Evolutionary conservation across 176 grass and related monocot genomes (phyloP).

Genomic region (Cenchrus purpureus): DNA sequence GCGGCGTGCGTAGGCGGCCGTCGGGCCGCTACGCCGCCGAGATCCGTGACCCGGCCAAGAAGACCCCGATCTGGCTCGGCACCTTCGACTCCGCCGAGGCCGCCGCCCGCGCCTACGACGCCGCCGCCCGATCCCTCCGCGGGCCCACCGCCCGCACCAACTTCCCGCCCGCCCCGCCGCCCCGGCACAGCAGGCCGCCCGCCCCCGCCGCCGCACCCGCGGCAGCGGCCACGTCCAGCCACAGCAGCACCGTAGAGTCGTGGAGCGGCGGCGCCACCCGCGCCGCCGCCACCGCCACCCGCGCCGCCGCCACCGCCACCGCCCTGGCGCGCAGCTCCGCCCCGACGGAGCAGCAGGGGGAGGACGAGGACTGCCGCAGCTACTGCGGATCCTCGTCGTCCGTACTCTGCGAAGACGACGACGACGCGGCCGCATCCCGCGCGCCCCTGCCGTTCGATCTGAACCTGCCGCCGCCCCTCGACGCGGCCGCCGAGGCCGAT

Average conservation of each 20-base stretch:
- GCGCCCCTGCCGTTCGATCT: conserved; percentile 74
- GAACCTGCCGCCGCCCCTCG: conserved; percentile 69
- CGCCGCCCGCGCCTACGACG: conserved; percentile 83
- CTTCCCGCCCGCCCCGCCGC: conserved; percentile 43
- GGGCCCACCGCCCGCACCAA: conserved; percentile 71
- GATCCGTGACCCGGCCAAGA: conserved; percentile 85
- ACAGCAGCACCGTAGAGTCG: conserved; percentile 88
- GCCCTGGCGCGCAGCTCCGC: conserved; percentile 32
- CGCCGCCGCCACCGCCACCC: not conserved
- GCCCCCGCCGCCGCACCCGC: not conserved
- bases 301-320: no score
- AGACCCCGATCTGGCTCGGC: conserved; percentile 80
- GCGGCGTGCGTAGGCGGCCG: conserved; percentile 71
- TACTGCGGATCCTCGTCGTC: conserved; percentile 84
- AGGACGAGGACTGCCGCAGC: conserved; percentile 58
- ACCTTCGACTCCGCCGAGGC: conserved; percentile 87
- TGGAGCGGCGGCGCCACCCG: conserved; percentile 56
- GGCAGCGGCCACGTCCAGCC: conserved; percentile 66
- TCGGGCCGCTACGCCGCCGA: conserved; percentile 84
- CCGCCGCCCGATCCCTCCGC: conserved; percentile 63
- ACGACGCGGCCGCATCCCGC: conserved; percentile 48
- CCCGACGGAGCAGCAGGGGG: conserved; percentile 29
- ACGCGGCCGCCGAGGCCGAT: conserved; percentile 49
- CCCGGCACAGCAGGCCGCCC: not conserved
- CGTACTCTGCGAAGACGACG: conserved; percentile 61